phyloP scores from a whole-genome alignment of 805 yeast genomes.

The Saturnispora bothae region DNA sequence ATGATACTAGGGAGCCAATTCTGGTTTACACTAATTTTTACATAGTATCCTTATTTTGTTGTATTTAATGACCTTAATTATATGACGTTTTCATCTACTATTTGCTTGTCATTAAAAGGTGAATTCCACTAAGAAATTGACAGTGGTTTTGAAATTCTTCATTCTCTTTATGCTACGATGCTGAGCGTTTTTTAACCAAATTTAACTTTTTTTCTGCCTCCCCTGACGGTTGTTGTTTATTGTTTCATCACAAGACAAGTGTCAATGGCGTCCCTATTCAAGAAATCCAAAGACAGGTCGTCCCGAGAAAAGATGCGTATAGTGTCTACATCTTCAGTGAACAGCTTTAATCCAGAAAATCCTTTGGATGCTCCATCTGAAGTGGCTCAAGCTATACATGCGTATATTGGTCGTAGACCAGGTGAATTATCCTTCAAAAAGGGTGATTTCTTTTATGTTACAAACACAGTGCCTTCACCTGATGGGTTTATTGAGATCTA shows the following conservation, averaged over 20 bases:
- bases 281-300: slow-evolving; percentile 18
- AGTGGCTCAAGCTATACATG: slow-evolving; percentile 73
- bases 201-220: not conserved
- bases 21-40: no score
- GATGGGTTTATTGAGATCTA: slow-evolving; percentile 63
- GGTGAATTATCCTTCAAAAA: slow-evolving; percentile 69
- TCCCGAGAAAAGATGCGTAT: slow-evolving; percentile 24
- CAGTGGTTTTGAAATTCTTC: no score
- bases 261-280: slow-evolving; percentile 23
- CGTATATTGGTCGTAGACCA: slow-evolving; percentile 68
- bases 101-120: no score
- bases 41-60: not conserved
- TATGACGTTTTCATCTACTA: no score
- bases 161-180: no score
- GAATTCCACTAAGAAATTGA: no score
- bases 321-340: slow-evolving; percentile 6
- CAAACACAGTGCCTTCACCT: slow-evolving; percentile 32
- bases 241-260: not conserved
- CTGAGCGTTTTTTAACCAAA: not conserved
- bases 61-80: no score
- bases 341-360: slow-evolving; percentile 8
- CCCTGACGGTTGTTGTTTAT: not conserved
- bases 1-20: no score
- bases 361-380: slow-evolving; percentile 52
- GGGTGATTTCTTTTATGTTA: slow-evolving; percentile 87